Percentiles rank a stretch among this genome's conserved stretches.
These are phyloP conservation scores for Stentor coeruleus DNA, from an alignment of 73 alveolate species.

Conservation along the genomic window DNA sequence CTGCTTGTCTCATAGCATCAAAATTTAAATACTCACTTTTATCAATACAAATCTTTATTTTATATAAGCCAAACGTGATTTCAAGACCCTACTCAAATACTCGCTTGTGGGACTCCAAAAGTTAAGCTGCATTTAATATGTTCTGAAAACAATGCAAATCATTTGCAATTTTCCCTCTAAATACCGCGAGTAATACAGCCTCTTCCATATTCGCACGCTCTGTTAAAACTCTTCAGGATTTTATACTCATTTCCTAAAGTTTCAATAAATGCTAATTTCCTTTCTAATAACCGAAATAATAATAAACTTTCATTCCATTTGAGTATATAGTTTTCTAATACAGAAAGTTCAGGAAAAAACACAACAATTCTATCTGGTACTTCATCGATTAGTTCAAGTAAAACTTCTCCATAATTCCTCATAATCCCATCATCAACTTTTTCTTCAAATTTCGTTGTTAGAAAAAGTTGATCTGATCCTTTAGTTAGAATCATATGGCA, in stretches of 20 bases:
- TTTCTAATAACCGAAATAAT: slow-evolving; percentile 59
- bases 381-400: slow-evolving; percentile 61
- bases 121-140: slow-evolving; percentile 80
- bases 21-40: slow-evolving; percentile 76
- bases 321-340: slow-evolving; percentile 69
- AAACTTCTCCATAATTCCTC: slow-evolving; percentile 76
- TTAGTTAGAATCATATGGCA: slow-evolving; percentile 55
- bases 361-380: slow-evolving; percentile 90
- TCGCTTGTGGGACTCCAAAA: slow-evolving; percentile 79
- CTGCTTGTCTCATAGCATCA: slow-evolving; percentile 85
- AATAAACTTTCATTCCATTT: slow-evolving; percentile 83
- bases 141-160: slow-evolving; percentile 70
- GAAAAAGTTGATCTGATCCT: slow-evolving; percentile 51
- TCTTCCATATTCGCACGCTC: slow-evolving; percentile 82
- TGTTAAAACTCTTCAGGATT: slow-evolving; percentile 53
- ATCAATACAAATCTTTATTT: slow-evolving; percentile 67
- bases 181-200: slow-evolving; percentile 80
- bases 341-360: slow-evolving; percentile 67
- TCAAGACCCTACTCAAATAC: slow-evolving; percentile 64
- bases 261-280: slow-evolving; percentile 72
- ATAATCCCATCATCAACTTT: slow-evolving; percentile 70
- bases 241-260: slow-evolving; percentile 69
- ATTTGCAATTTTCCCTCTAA: slow-evolving; percentile 86
- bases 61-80: slow-evolving; percentile 68
- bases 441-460: slow-evolving; percentile 64